Evolutionary conservation across 148 eudicot genomes (phyloP).

Genomic region (Dysphania ambrosioides): DNA sequence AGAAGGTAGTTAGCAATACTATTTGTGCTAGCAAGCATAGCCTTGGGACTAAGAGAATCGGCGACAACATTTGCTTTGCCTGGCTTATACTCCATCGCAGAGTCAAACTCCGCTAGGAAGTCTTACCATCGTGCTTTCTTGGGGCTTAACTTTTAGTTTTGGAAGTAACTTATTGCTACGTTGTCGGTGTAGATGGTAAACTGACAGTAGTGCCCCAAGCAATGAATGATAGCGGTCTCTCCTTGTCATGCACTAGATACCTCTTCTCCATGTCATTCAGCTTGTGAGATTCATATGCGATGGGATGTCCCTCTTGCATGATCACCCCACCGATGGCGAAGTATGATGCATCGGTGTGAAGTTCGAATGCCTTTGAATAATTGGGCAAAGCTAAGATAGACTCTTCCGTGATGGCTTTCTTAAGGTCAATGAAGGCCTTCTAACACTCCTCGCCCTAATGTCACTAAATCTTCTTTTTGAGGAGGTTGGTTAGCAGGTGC

Average conservation of each 20-base stretch:
- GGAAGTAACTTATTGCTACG: conserved; percentile 3
- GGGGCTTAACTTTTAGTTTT: background rate
- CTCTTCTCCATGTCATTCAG: too few species aligned
- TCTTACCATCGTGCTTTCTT: conserved; percentile 6
- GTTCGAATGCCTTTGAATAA: background rate
- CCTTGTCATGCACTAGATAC: too few species aligned
- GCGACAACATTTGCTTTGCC: background rate
- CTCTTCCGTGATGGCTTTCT: background rate
- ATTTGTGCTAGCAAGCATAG: background rate
- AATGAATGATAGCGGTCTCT: too few species aligned
- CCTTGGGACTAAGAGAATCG: background rate
- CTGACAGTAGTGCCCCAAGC: too few species aligned
- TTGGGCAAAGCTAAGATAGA: background rate
- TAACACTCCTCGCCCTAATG: too few species aligned
- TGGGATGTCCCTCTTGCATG: too few species aligned
- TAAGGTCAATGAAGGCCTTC: background rate
- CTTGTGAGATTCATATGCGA: too few species aligned
- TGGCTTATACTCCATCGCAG: background rate
- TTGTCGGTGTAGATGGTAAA: too few species aligned
- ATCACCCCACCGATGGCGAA: too few species aligned
- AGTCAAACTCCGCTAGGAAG: background rate
- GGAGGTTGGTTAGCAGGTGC: background rate
- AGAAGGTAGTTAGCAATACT: background rate
- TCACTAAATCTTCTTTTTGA: background rate
- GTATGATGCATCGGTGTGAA: too few species aligned